A percentile compares a stretch with the other conserved stretches of the same genome.
phyloP scores from a whole-genome alignment of 805 yeast species.

The Lachancea sp. region DNA sequence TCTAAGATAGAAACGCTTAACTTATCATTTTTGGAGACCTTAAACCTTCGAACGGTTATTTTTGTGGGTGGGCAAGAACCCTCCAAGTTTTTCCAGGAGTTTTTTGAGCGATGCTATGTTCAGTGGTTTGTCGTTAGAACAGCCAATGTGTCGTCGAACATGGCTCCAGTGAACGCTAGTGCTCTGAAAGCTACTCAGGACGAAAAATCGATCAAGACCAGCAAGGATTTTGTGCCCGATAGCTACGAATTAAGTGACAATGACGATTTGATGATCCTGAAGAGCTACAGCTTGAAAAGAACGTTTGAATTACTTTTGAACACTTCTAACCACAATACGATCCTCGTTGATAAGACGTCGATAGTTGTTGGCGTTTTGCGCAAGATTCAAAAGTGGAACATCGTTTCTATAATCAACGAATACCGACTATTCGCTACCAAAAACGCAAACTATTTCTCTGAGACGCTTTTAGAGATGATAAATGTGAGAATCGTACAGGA shows the following conservation, averaged over 20 bases:
- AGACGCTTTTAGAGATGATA: constrained; percentile 72
- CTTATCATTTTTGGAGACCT: constrained; percentile 69
- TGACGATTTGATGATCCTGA: constrained; percentile 73
- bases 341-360: constrained; percentile 74
- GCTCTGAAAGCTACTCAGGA: constrained; percentile 5
- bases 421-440: constrained; percentile 71
- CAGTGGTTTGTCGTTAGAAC: constrained; percentile 38
- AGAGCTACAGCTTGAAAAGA: constrained; percentile 54
- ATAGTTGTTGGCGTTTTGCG: constrained; percentile 77
- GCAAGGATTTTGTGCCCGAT: not conserved
- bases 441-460: constrained; percentile 71
- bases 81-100: constrained; percentile 59
- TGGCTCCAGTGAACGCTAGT: constrained; percentile 16
- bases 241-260: constrained; percentile 29
- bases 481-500: constrained; percentile 36
- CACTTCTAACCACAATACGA: constrained; percentile 52
- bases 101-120: constrained; percentile 51
- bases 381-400: constrained; percentile 82
- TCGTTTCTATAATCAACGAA: constrained; percentile 76
- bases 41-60: constrained; percentile 60
- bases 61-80: constrained; percentile 84
- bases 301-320: constrained; percentile 64
- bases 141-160: constrained; percentile 23
- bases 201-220: constrained; percentile 3
- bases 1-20: constrained; percentile 70